These are phyloP conservation scores for Melaleuca alternifolia DNA, from an alignment of 345 rosid genomes.

Conservation along the genomic window DNA sequence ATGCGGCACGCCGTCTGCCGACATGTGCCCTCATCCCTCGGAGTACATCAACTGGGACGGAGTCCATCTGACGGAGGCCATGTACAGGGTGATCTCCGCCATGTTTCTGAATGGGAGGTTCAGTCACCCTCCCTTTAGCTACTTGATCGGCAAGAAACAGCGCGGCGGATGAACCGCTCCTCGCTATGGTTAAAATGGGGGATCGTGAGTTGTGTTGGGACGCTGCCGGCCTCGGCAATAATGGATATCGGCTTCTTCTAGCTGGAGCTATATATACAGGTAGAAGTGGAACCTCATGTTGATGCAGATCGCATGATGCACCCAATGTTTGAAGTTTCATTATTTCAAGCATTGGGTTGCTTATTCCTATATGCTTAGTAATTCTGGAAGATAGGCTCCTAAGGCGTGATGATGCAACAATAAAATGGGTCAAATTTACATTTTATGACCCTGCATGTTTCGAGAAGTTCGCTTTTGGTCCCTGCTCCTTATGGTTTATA, in stretches of 20 bases:
- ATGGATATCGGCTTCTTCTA: not conserved
- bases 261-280: not conserved
- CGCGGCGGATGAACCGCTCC: not conserved
- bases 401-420: not conserved
- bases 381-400: not conserved
- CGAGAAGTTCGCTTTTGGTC: not conserved
- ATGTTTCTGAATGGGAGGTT: constrained; percentile 56
- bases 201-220: not conserved
- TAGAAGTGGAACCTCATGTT: not conserved
- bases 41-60: constrained; percentile 92
- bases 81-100: constrained; percentile 52
- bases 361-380: not conserved
- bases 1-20: constrained; percentile 46
- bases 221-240: not conserved
- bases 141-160: constrained; percentile 27
- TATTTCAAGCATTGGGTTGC: not conserved
- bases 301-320: not conserved
- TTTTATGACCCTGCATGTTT: not conserved
- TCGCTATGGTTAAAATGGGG: not conserved
- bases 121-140: constrained; percentile 51
- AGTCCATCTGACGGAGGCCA: constrained; percentile 86
- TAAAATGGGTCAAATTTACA: not conserved
- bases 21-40: constrained; percentile 38
- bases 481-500: not conserved
- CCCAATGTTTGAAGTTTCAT: not conserved